Evolutionary conservation across 805 yeast genomes (phyloP).

Genomic region (Kodamaea laetipori): DNA sequence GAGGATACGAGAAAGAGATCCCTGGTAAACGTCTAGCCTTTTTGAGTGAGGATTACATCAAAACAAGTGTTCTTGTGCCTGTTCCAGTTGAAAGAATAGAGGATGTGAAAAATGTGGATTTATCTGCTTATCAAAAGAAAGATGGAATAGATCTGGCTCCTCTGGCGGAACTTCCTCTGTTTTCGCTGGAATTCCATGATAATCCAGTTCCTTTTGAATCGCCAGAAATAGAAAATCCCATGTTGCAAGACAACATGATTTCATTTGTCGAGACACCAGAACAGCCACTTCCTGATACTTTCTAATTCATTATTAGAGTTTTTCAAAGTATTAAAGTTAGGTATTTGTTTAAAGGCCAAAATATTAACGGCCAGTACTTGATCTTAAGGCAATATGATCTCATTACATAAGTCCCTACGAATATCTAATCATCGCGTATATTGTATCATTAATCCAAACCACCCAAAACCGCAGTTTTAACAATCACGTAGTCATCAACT

Average conservation of each 20-base stretch:
- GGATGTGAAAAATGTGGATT: constrained; percentile 26
- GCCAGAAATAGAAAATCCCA: neutral
- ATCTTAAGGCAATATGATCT: too few relatives aligned
- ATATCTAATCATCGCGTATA: too few relatives aligned
- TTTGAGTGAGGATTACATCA: constrained; percentile 17
- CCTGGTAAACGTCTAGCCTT: constrained; percentile 20
- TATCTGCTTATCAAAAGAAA: constrained; percentile 8
- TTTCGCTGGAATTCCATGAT: neutral
- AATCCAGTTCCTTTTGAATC: neutral
- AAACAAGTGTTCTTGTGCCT: constrained; percentile 14
- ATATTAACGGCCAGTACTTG: too few relatives aligned
- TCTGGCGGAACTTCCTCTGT: constrained; percentile 2
- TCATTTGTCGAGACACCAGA: constrained; percentile 2
- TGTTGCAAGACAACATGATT: neutral
- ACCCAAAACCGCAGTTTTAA: constrained; percentile 59
- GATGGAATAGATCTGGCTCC: constrained; percentile 14
- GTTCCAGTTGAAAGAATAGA: constrained; percentile 24
- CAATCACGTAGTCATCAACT: constrained; percentile 66
- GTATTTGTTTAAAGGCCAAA: too few relatives aligned
- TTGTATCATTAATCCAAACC: constrained; percentile 7
- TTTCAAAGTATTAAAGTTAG: too few relatives aligned
- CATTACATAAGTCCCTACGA: too few relatives aligned
- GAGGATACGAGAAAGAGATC: constrained; percentile 20
- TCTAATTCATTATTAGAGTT: too few relatives aligned
- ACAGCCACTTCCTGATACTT: neutral